These are phyloP conservation scores for Heterobasidion parviporum DNA, from an alignment of 1,284 basidiomycete genomes.

Conservation along the genomic window DNA sequence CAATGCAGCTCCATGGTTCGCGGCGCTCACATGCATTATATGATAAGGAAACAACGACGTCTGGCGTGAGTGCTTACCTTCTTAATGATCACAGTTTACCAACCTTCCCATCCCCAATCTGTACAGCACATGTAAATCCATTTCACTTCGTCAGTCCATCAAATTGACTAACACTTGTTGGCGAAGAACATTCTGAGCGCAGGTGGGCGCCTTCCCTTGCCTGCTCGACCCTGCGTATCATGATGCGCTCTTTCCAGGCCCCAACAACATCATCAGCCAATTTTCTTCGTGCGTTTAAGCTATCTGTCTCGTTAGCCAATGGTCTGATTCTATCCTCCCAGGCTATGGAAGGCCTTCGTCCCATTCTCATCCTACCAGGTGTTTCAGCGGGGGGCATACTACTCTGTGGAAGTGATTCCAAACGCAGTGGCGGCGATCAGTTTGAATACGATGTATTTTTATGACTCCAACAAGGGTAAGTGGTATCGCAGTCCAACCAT, in stretches of 20 bases:
- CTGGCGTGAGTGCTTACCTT: constrained; percentile 54
- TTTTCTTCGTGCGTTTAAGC: constrained; percentile 54
- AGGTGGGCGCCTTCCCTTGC: constrained; percentile 28
- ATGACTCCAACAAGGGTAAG: constrained; percentile 82
- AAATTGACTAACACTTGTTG: not conserved
- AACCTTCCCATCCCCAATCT: constrained; percentile 5
- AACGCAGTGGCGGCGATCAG: constrained; percentile 74
- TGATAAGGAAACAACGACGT: constrained; percentile 77
- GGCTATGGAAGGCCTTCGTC: constrained; percentile 81
- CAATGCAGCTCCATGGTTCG: constrained; percentile 3
- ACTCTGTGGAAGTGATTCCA: constrained; percentile 75
- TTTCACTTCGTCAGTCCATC: not conserved
- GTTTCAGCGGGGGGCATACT: constrained; percentile 84
- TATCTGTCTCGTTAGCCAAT: constrained; percentile 1
- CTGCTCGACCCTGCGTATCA: not conserved
- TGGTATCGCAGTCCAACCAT: constrained; percentile 7
- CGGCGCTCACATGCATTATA: not conserved
- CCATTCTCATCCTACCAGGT: constrained; percentile 77
- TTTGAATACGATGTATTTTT: constrained; percentile 91
- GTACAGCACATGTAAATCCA: constrained; percentile 51
- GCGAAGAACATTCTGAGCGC: constrained; percentile 57
- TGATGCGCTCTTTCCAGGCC: constrained; percentile 37
- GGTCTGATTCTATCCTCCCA: constrained; percentile 17
- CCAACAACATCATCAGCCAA: constrained; percentile 72
- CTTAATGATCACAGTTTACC: not conserved